Evolutionary conservation across 176 grass and related monocot species (phyloP).

Genomic region (Oryza glaberrima): DNA sequence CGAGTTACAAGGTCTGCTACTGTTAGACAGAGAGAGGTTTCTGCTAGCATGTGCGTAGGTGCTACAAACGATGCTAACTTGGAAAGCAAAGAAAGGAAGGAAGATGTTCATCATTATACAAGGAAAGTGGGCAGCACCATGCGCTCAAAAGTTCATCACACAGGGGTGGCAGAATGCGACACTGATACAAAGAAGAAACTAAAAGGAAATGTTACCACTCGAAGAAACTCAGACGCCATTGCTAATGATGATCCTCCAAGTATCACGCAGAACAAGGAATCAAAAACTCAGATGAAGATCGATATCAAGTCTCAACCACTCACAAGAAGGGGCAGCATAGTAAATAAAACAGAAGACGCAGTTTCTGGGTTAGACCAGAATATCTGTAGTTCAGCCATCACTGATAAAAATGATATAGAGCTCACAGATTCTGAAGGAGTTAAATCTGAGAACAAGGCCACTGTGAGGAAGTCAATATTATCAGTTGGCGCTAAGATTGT

Average conservation of each 20-base stretch:
- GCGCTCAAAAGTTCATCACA: slow-evolving; percentile 25
- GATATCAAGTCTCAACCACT: slow-evolving; percentile 23
- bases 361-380: slow-evolving; percentile 47
- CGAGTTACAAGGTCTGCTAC: slow-evolving; percentile 83
- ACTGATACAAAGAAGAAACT: slow-evolving; percentile 35
- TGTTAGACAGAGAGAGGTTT: slow-evolving; percentile 55
- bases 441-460: slow-evolving; percentile 53
- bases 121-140: slow-evolving; percentile 38
- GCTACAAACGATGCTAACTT: slow-evolving; percentile 11
- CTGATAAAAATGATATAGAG: slow-evolving; percentile 55
- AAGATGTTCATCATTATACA: slow-evolving; percentile 46
- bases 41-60: slow-evolving; percentile 34
- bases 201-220: slow-evolving; percentile 35
- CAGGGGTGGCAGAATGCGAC: slow-evolving; percentile 18
- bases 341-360: slow-evolving; percentile 40
- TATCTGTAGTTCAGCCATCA: slow-evolving; percentile 51
- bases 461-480: slow-evolving; percentile 27
- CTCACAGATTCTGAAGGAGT: slow-evolving; percentile 49
- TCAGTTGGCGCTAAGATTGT: slow-evolving; percentile 55
- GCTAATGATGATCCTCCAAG: slow-evolving; percentile 20
- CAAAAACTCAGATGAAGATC: slow-evolving; percentile 31
- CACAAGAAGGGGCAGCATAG: slow-evolving; percentile 21
- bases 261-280: slow-evolving; percentile 16
- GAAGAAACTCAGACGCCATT: slow-evolving; percentile 14
- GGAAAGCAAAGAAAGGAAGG: slow-evolving; percentile 46